Base-by-base conservation (phyloP, 1,139 yeast species). In the Protomyces macrosporus region DNA sequence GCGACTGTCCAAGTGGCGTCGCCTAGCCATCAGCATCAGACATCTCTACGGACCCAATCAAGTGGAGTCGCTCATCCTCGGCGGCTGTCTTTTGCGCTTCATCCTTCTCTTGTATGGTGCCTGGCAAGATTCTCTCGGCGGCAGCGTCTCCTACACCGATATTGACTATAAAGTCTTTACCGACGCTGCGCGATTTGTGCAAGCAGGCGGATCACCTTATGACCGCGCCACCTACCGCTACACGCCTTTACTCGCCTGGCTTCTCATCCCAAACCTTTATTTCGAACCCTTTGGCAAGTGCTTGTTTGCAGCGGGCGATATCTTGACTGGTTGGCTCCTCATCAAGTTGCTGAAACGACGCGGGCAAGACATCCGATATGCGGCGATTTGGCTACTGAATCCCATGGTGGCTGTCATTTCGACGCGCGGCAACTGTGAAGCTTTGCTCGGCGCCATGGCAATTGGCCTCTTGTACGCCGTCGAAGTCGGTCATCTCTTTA, bases 371-470 rank as follows among this genome's bases (percentile, higher is more conserved):
- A 69, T 79, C 32, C 63, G 78, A 10, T 78, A 84, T 66, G 75
- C 85, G 40, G 76, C 87, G 0, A 77, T 90, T 3, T 93, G 98
- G 98, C 78, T 93, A 50, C 78, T 90, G 69, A 93, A 93, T 73
- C 98, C 98, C 10, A 88, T 93, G 95, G 98, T 91, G 0, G 84
- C 88, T 39, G 90, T 96, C 1, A 93, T 93, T 53, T 86, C 95
- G 67, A 90, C 98, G 0, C 78, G 98, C 64, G 98, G 98, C 0
- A 88, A 95, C 30, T 87, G 97, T 0, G 98, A 93, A 72, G 91
- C 97, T 67, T 79, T 93, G 1, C 76, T 93, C 55, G 90, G 96
- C 0, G 91, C 88, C 34, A 78, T 91, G 70, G 82, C 90, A 3
- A 82, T 90, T 81, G 73, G 81, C 12, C 78, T 86, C 53, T 69